Evolutionary conservation across 805 yeast species (phyloP).

Genomic region (Yamadazyma nakazawae): DNA sequence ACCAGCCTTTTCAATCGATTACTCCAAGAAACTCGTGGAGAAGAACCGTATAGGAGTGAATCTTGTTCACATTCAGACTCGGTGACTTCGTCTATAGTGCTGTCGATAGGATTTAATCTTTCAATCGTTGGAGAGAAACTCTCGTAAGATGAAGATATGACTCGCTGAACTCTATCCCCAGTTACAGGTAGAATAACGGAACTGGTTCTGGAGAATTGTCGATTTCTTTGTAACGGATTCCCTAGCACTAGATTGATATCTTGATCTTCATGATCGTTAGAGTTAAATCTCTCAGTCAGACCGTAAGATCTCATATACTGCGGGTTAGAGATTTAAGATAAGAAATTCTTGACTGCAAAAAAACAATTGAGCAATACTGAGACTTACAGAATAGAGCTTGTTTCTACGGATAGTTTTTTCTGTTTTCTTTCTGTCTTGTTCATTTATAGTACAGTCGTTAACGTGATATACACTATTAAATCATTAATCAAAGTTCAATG

Average conservation of each 20-base stretch:
- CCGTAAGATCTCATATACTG: conserved; percentile 4
- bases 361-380: background rate
- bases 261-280: background rate
- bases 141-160: conserved; percentile 24
- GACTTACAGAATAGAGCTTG: background rate
- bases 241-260: conserved; percentile 13
- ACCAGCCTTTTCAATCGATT: conserved; percentile 7
- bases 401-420: no score
- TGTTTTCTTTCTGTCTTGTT: background rate
- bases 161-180: conserved; percentile 37
- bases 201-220: conserved; percentile 17
- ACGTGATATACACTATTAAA: background rate
- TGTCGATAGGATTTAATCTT: background rate
- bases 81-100: background rate
- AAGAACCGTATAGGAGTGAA: background rate
- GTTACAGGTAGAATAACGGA: conserved; percentile 39
- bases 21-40: conserved; percentile 1
- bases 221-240: conserved; percentile 9
- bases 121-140: conserved; percentile 13
- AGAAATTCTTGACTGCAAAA: background rate
- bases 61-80: background rate
- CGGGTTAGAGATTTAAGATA: background rate
- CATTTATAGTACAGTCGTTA: conserved; percentile 3
- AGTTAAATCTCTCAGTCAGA: background rate
- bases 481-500: background rate